phyloP scores from a whole-genome alignment of 2,329 filamentous ascomycete genomes.

The Aspergillus intermedius region DNA sequence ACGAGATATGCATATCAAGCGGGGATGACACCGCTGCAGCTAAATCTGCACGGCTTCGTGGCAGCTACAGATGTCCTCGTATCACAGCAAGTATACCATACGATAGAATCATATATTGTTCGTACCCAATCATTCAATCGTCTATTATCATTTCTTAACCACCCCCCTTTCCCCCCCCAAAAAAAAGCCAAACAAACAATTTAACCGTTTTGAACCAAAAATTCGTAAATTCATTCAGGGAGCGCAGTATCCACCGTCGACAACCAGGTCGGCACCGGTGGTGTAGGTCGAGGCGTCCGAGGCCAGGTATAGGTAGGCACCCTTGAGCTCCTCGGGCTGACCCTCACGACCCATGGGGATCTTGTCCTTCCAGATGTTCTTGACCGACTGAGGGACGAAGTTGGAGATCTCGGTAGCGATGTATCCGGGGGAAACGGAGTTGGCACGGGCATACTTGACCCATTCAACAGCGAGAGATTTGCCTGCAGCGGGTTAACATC shows the following conservation, averaged over 20 bases:
- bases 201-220: not conserved
- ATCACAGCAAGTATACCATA: not conserved
- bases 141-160: no score
- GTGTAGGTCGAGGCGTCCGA: slow-evolving; percentile 79
- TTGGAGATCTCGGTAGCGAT: slow-evolving; percentile 66
- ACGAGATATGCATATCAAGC: not conserved
- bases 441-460: slow-evolving; percentile 66
- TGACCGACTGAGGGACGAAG: slow-evolving; percentile 60
- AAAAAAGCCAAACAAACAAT: not conserved
- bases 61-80: not conserved
- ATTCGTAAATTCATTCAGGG: slow-evolving; percentile 8
- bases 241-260: slow-evolving; percentile 64
- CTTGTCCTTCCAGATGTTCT: slow-evolving; percentile 69
- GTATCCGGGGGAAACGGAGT: slow-evolving; percentile 68
- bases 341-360: slow-evolving; percentile 75
- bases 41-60: not conserved
- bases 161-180: no score
- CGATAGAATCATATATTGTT: not conserved
- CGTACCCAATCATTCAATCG: no score
- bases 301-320: slow-evolving; percentile 72
- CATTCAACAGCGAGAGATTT: slow-evolving; percentile 70
- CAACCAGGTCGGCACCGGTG: slow-evolving; percentile 65
- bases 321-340: slow-evolving; percentile 68
- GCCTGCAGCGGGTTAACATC: slow-evolving; percentile 36
- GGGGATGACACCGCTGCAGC: not conserved